Evolutionary conservation across 768 basidiomycete species (phyloP).

Genomic region (Asterophora parasitica): DNA sequence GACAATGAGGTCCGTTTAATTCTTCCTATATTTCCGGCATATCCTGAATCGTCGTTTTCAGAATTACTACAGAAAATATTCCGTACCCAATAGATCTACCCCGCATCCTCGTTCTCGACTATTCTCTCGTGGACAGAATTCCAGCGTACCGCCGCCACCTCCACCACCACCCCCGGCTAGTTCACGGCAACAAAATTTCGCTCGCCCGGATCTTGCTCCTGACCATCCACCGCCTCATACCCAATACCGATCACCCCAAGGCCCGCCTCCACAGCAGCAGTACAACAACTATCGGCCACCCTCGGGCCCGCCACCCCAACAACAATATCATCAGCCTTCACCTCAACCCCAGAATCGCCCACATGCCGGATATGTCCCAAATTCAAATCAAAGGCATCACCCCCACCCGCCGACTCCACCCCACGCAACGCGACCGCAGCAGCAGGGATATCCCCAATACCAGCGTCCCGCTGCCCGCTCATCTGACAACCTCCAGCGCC

Average conservation of each 20-base stretch:
- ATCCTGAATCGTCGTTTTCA: constrained; percentile 16
- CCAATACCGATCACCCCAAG: constrained; percentile 17
- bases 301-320: constrained; percentile 15
- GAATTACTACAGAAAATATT: constrained; percentile 58
- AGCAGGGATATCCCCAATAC: constrained; percentile 19
- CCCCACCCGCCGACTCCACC: constrained; percentile 6
- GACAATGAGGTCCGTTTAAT: constrained; percentile 48
- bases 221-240: constrained; percentile 30
- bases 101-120: constrained; percentile 34
- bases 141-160: constrained; percentile 23
- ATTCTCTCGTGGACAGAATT: constrained; percentile 42
- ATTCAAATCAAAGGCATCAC: neutral
- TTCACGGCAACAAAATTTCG: constrained; percentile 33
- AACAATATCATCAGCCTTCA: constrained; percentile 9
- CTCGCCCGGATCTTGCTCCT: constrained; percentile 62
- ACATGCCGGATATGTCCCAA: constrained; percentile 15
- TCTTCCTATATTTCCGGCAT: neutral
- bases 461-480: constrained; percentile 21
- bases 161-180: constrained; percentile 26
- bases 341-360: constrained; percentile 18
- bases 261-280: constrained; percentile 21
- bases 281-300: constrained; percentile 15
- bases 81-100: constrained; percentile 46
- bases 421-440: constrained; percentile 13
- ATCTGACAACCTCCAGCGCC: constrained; percentile 16